Base-by-base conservation (phyloP, 176 grass and related monocot genomes). In the Cenchrus fungigraminus region DNA sequence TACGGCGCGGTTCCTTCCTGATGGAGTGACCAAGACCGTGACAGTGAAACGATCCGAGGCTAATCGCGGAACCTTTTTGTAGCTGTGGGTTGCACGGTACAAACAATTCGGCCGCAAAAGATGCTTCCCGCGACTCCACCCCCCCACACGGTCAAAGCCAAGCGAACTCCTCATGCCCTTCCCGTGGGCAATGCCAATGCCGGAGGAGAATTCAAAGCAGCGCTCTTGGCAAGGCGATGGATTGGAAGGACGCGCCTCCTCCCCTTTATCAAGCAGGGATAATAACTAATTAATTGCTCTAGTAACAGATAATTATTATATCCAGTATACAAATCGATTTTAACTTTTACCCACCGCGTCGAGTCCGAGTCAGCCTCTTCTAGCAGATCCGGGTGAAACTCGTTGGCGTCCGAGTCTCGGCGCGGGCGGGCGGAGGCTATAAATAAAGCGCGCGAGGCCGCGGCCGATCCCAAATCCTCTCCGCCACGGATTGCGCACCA, bases 171-270 rank as follows among this genome's bases (percentile, higher is more conserved):
- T 31, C 83, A 85, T 50, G 52, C 74, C 25, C 37, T 60, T 70
- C 25, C 74, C 83, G 65, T 78, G 83, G 73, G 83, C 82, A 14
- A 32, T 31, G 47, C 7, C 49, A 4, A 32, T 12, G 14, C 17
- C 8, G 47, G 25, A 76, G 13, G 72, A 5, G 49, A 68, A 85
- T 77, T 85, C 83, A 61, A 85, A 70, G 65, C 83, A 78, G 62
- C 73, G 77, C 74, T 85, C 83, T 85, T 77, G 73, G 82, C 72
- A 25, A 57, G 12, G 65, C 42, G 13, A 40, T 4, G 37, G 37
- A 4, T n/a, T n/a, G n/a, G n/a, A n/a, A n/a, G n/a, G n/a, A n/a
- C n/a, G n/a, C n/a, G n/a, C n/a, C n/a, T 13, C 28, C 25, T 3
- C 57, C 6, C 44, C 25, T 50, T 31, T 37, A 52, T 79, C 44